Evolutionary conservation across 2,329 filamentous ascomycete genomes (phyloP).

Genomic region (Botrytis hyacinthi): DNA sequence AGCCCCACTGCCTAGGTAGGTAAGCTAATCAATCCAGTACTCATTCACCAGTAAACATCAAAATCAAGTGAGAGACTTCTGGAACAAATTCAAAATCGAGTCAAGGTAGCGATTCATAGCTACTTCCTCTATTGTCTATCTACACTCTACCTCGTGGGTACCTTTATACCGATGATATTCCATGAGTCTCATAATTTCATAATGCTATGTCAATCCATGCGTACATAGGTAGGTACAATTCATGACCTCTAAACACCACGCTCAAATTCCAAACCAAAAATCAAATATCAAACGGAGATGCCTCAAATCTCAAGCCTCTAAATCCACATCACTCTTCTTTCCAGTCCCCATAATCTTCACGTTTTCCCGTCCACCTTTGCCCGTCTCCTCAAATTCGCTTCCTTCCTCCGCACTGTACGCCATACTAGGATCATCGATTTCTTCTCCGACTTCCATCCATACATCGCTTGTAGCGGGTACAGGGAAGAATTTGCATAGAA

Average conservation of each 20-base stretch:
- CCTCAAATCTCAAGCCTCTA: constrained; percentile 4
- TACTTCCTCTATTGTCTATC: not conserved
- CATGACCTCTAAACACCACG: not conserved
- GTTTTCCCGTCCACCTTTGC: not conserved
- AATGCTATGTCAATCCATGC: not conserved
- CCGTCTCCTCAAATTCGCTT: constrained; percentile 15
- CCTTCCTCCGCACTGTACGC: constrained; percentile 32
- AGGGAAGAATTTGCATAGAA: constrained; percentile 66
- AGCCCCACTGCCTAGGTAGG: not conserved
- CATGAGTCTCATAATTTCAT: not conserved
- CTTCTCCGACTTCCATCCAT: constrained; percentile 75
- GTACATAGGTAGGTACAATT: too few relatives aligned
- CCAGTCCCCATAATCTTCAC: not conserved
- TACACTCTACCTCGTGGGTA: not conserved
- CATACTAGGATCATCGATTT: constrained; percentile 50
- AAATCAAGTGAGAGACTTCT: not conserved
- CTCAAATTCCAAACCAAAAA: not conserved
- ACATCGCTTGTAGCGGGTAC: constrained; percentile 69
- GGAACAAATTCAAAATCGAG: not conserved
- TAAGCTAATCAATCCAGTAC: not conserved
- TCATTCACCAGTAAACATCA: not conserved
- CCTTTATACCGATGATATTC: not conserved
- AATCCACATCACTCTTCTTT: constrained; percentile 12
- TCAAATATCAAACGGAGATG: not conserved
- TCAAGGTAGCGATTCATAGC: not conserved